Evolutionary conservation across 495 filamentous ascomycete genomes (phyloP).

Genomic region (Glutinoglossum americanum): DNA sequence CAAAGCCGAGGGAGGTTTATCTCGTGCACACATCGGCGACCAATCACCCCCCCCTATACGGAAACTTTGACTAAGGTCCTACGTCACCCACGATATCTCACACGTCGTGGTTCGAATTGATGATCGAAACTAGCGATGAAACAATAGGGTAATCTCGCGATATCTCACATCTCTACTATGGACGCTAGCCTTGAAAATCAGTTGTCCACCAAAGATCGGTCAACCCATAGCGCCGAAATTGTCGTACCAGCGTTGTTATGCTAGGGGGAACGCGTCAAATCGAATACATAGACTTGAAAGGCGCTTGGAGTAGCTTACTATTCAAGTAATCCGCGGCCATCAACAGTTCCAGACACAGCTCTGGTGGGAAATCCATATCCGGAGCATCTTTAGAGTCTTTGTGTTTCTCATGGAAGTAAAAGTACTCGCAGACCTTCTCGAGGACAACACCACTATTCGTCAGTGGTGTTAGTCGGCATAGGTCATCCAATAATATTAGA

Average conservation of each 20-base stretch:
- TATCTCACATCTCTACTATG: neutral
- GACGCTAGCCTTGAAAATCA: neutral
- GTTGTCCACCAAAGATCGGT: neutral
- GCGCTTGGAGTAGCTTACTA: slow-evolving; percentile 15
- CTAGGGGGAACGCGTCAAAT: neutral
- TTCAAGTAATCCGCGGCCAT: slow-evolving; percentile 63
- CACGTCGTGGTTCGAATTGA: neutral
- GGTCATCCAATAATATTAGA: neutral
- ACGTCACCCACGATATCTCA: neutral
- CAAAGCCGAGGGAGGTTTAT: neutral
- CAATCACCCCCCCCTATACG: neutral
- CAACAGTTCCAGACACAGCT: slow-evolving; percentile 59
- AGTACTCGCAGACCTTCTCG: slow-evolving; percentile 81
- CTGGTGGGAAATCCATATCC: slow-evolving; percentile 70
- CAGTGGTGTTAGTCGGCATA: neutral
- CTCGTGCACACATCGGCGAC: neutral
- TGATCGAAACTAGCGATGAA: too few relatives aligned
- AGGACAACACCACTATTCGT: slow-evolving; percentile 38
- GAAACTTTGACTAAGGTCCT: neutral
- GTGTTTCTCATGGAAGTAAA: slow-evolving; percentile 73
- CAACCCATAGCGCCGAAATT: neutral
- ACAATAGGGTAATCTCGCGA: too few relatives aligned
- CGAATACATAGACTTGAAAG: neutral
- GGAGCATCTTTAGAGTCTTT: slow-evolving; percentile 53
- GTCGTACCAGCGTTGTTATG: neutral